Evolutionary conservation across 768 basidiomycete genomes (phyloP).

Genomic region (Albatrellus ellisii): DNA sequence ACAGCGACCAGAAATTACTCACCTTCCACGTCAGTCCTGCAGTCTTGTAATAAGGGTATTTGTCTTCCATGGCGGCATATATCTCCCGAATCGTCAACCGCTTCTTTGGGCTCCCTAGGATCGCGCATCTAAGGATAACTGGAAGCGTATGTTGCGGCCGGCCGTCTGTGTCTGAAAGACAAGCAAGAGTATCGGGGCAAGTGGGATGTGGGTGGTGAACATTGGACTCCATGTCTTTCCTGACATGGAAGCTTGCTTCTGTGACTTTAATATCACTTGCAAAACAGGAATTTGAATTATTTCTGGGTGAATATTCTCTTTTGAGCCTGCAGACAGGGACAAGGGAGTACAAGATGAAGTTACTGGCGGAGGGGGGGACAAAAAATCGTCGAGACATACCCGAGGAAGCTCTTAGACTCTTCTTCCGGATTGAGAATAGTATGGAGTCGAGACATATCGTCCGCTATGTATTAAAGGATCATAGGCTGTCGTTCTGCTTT

Average conservation of each 20-base stretch:
- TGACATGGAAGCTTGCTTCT: not conserved
- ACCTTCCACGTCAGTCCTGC: conserved; percentile 85
- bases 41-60: conserved; percentile 70
- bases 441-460: conserved; percentile 12
- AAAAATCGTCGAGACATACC: conserved; percentile 2
- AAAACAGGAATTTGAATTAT: conserved; percentile 4
- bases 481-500: not conserved
- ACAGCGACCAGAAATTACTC: conserved; percentile 9
- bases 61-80: conserved; percentile 77
- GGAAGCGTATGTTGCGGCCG: conserved; percentile 78
- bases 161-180: conserved; percentile 67
- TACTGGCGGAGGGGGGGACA: not conserved
- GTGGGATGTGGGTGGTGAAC: conserved; percentile 56
- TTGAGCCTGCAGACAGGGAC: not conserved
- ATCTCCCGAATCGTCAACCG: conserved; percentile 77
- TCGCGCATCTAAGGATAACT: conserved; percentile 75
- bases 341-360: not conserved
- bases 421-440: conserved; percentile 12
- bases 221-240: conserved; percentile 10
- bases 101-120: conserved; percentile 62
- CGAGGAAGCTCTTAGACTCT: not conserved
- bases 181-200: conserved; percentile 67
- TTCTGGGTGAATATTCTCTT: conserved; percentile 9
- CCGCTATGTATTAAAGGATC: not conserved
- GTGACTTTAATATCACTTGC: conserved; percentile 8